phyloP scores from a whole-genome alignment of 1,284 basidiomycete species.

The Malassezia dermatis region DNA sequence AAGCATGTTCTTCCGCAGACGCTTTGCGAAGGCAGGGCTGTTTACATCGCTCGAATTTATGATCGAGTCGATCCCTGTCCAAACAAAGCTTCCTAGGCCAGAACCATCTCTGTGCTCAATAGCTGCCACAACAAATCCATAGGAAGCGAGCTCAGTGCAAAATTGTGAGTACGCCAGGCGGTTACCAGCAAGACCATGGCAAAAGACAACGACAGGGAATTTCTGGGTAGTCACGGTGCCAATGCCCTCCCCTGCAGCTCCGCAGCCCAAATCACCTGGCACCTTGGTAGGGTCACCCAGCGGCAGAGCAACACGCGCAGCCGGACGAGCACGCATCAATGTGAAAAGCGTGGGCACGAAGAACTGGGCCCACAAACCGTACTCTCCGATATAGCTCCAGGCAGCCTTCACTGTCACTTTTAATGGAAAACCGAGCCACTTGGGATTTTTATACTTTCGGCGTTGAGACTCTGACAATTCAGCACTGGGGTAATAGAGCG shows the following conservation, averaged over 20 bases:
- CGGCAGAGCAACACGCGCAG: slow-evolving; percentile 23
- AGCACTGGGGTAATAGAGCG: slow-evolving; percentile 29
- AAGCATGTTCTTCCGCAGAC: not conserved
- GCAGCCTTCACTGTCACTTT: slow-evolving; percentile 21
- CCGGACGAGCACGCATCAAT: slow-evolving; percentile 19
- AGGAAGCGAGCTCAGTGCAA: slow-evolving; percentile 32
- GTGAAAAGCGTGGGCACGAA: slow-evolving; percentile 26
- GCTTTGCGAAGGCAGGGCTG: not conserved
- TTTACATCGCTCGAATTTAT: not conserved
- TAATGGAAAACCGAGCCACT: slow-evolving; percentile 32
- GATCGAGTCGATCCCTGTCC: slow-evolving; percentile 4
- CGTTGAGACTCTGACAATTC: slow-evolving; percentile 11
- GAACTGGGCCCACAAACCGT: slow-evolving; percentile 24
- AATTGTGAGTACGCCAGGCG: slow-evolving; percentile 37
- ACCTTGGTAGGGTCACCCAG: slow-evolving; percentile 25
- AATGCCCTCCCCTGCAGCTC: not conserved
- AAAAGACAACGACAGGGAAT: slow-evolving; percentile 37
- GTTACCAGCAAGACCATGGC: slow-evolving; percentile 36
- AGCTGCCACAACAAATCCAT: slow-evolving; percentile 49
- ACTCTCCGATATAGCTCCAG: slow-evolving; percentile 31
- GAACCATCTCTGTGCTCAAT: slow-evolving; percentile 54
- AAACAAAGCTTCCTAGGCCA: slow-evolving; percentile 49
- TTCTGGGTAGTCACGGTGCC: slow-evolving; percentile 1
- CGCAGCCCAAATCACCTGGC: not conserved
- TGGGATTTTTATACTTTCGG: slow-evolving; percentile 18